Conservation (phyloP, 805 yeast genomes). For the Yamadazyma olivae region DNA sequence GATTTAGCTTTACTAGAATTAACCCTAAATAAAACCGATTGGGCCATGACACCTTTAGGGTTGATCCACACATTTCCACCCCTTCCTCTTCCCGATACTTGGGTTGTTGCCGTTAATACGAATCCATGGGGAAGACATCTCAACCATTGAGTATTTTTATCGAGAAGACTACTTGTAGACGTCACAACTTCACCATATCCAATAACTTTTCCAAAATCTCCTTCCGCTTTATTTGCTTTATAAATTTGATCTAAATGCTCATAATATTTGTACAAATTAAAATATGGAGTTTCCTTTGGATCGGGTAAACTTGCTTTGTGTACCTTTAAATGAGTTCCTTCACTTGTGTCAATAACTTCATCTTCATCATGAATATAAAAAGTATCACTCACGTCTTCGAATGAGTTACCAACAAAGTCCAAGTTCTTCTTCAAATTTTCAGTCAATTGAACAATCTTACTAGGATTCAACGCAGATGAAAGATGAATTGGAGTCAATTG, state of each 20-base stretch:
- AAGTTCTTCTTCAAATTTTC: slow-evolving; percentile 32
- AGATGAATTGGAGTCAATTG: slow-evolving; percentile 64
- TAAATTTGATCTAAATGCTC: slow-evolving; percentile 30
- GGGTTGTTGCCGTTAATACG: slow-evolving; percentile 71
- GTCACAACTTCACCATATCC: slow-evolving; percentile 88
- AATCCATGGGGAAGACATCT: slow-evolving; percentile 67
- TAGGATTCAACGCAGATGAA: slow-evolving; percentile 36
- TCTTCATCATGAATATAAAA: slow-evolving; percentile 46
- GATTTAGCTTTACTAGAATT: slow-evolving; percentile 43
- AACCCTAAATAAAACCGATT: slow-evolving; percentile 65
- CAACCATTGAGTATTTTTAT: slow-evolving; percentile 62
- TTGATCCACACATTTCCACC: slow-evolving; percentile 95
- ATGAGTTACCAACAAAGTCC: slow-evolving; percentile 25
- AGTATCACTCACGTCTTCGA: slow-evolving; percentile 57
- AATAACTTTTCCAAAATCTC: slow-evolving; percentile 57
- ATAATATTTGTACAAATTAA: slow-evolving; percentile 60
- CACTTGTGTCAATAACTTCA: slow-evolving; percentile 10
- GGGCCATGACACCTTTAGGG: slow-evolving; percentile 88
- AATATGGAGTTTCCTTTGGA: slow-evolving; percentile 62
- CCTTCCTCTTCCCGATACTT: slow-evolving; percentile 89
- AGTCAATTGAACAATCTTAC: slow-evolving; percentile 31
- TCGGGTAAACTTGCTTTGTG: slow-evolving; percentile 46
- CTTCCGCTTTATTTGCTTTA: slow-evolving; percentile 13
- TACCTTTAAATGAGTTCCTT: slow-evolving; percentile 51
- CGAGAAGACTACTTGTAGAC: slow-evolving; percentile 79